Evolutionary conservation across 257 asterid genomes (phyloP), one percentile per base, ranked within the genome.

Genomic region (Gentiana straminea): DNA sequence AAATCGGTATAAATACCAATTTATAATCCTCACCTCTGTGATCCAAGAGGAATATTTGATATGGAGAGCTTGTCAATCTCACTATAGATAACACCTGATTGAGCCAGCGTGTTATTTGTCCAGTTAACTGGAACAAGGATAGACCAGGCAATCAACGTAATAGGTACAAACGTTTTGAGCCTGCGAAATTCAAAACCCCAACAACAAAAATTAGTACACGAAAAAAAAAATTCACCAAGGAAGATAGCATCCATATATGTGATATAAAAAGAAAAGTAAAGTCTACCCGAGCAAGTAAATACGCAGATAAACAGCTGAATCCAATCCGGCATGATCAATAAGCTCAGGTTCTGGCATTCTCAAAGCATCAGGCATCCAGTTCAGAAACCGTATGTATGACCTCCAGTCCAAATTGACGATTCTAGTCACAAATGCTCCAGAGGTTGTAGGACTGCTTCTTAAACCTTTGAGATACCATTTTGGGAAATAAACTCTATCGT

Each of bases 381-480:
- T 83, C 80, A 89, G 66, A 59, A 88, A 85, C 64, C 83, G 78
- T 68, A 83, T 48, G 67, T 92, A 92, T 13, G 97, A 71, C 71
- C 85, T 80, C 95, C 96, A 85, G 61, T 92, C 97, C 79, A 92
- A 64, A 72, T 92, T 92, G 51, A 92, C 94, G 70, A 83, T 69
- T 59, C 70, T 83, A 63, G 50, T 55, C 12, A 77, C 85, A 43
- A 72, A 72, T 0, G 86, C 71, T 68, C 97, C 95, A 10, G 86
- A 70, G 62, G 49, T 75, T 52, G 82, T 55, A 10, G 98, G 98
- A 58, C 94, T 92, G 72, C 73, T 77, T 64, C 98, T 80, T 73
- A 88, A 62, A 51, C 98, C 97, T 79, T 85, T 92, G 62, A 92
- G 86, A 64, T 92, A 92, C 98, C 98, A 92, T 72, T 88, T 92